Evolutionary conservation across 495 filamentous ascomycete species (phyloP), one percentile per base, ranked within the genome.

Genomic region (Tuber aestivum): DNA sequence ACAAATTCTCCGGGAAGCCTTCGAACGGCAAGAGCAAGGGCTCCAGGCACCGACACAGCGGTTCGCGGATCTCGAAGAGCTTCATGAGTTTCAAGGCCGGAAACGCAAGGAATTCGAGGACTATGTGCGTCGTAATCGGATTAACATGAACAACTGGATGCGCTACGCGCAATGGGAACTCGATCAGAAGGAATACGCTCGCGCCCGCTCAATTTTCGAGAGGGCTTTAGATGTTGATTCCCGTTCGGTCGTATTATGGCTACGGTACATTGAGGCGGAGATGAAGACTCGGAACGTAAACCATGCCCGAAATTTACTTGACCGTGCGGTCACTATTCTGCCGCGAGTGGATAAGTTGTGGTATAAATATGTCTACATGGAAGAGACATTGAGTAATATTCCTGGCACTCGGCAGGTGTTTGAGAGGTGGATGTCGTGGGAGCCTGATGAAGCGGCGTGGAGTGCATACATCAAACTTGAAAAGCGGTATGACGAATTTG

Each of bases 311-410:
- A 99, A 99, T 82, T 85, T 99, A 61, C 88, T 98, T 42, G 95
- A 99, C 83, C 93, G 95, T 70, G 96, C 96, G 48, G 93, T 99
- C 70, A 95, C 94, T 1, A 93, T 95, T 74, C 86, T 97, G 44
- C 95, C 95, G 44, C 87, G 95, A 48, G 88, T 97, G 41, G 92
- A 97, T 83, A 97, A 97, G 86, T 86, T 99, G 72, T 99, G 95
- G 95, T 98, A 95, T 85, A 97, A 97, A 83, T 98, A 97, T 87
- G 93, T 97, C 41, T 97, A 97, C 82, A 97, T 98, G 92, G 95
- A 97, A 84, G 96, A 99, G 87, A 98, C 94, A 71, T 86, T 99
- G 65, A 91, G 92, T 9, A 97, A 99, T 80, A 91, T 99, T 61
- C 90, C 94, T 10, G 95, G 95, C 23, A 96, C 94, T 27, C 87